Conservation (phyloP, 2,329 filamentous ascomycete species). For the Aspergillus aculeatus region DNA sequence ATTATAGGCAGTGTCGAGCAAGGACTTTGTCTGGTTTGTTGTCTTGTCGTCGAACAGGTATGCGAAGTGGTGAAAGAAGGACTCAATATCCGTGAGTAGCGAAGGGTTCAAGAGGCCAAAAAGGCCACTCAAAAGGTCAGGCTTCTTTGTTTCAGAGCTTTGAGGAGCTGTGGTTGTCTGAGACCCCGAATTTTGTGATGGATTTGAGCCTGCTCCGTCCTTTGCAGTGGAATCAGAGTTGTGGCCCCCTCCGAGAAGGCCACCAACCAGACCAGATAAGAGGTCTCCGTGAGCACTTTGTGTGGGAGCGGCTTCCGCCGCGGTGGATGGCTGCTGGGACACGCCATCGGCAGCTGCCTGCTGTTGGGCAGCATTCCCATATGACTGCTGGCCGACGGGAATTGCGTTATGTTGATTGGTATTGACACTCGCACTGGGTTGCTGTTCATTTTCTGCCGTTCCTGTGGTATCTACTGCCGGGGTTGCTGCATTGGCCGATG, state of each 20-base stretch:
- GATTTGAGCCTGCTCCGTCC: slow-evolving; percentile 2
- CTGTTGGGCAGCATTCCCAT: not conserved
- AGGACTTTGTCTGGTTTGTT: slow-evolving; percentile 29
- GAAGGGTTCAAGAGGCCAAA: slow-evolving; percentile 30
- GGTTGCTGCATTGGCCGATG: slow-evolving; percentile 11
- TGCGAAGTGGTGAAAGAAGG: slow-evolving; percentile 37
- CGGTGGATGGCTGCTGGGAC: slow-evolving; percentile 9
- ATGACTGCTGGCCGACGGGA: not conserved
- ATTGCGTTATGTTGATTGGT: slow-evolving; percentile 1
- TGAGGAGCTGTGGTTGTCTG: slow-evolving; percentile 8
- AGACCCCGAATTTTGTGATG: not conserved
- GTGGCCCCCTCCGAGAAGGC: slow-evolving; percentile 1
- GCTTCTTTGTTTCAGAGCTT: slow-evolving; percentile 19
- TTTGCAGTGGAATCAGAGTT: not conserved
- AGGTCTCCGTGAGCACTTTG: slow-evolving; percentile 3
- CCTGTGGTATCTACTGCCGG: slow-evolving; percentile 7
- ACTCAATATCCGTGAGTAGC: slow-evolving; percentile 31
- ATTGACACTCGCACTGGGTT: slow-evolving; percentile 5
- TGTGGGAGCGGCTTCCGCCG: slow-evolving; percentile 4
- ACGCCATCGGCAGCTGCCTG: not conserved
- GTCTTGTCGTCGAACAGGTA: slow-evolving; percentile 34
- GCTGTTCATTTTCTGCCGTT: slow-evolving; percentile 7
- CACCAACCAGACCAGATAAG: slow-evolving; percentile 4
- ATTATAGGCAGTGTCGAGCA: slow-evolving; percentile 25
- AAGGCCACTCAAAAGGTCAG: slow-evolving; percentile 36